Base-by-base conservation (phyloP, 345 rosid species). In the Crucihimalaya himalaica region DNA sequence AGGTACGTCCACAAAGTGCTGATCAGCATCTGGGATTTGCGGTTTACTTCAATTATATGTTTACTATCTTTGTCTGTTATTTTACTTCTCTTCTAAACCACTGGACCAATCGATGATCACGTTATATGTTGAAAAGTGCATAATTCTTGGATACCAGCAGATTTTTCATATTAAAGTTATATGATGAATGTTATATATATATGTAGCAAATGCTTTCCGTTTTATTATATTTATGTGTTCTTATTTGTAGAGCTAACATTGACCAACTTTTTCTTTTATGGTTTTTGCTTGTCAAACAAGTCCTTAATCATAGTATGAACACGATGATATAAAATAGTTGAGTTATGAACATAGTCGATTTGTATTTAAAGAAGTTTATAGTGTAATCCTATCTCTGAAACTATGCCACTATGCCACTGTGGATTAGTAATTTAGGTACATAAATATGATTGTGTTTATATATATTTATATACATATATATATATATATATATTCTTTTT, bases 1-100 rank as follows among this genome's bases (percentile, higher is more conserved):
- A 94, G 97, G 97, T 94, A 78, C 66, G 78, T 67, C 23, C 53
- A 53, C 46, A 42, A 50, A 29, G 10, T 51, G 60, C 11, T 51
- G 19, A 59, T 68, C 27, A 28, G 2, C 34, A 13, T 56, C 51
- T 56, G 18, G 66, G 48, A 8, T 46, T 55, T 57, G 16, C 56
- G 58, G 29, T 42, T 34, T 56, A 53, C 3, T 47, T 58, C 39
- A 74, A 2, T 51, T 67, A 12, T 39, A 16, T 67, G 12, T 60
- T 25, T 52, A 39, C 50, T 48, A 28, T 68, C 47, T 12, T 65
- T 40, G 5, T 29, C 20, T 68, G 20, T 20, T 58, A 35, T 66
- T 66, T 9, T 35, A 47, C 35, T 2, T 47, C 14, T 60, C 56
- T 61, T 21, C 32, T 61, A 62, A 47, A 68, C 39, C n/a, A n/a